Base-by-base conservation (phyloP, 164 flowering plant genomes). In the Cinnamomum chago region DNA sequence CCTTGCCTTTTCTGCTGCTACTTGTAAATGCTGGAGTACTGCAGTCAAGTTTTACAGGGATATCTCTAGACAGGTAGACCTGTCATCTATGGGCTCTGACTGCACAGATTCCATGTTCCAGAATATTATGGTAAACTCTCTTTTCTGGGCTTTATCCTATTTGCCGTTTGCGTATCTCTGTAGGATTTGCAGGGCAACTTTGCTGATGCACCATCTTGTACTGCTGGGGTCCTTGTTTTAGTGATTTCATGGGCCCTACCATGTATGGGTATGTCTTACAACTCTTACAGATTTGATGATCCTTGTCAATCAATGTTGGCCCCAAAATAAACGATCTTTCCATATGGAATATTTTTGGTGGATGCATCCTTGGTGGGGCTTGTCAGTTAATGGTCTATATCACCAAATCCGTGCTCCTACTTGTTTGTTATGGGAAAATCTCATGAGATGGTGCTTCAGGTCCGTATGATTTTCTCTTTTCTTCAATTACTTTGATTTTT, bases 21-120 rank as follows among this genome's bases (percentile, higher is more conserved):
- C 97, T 76, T 96, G 99, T 82, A 94, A 85, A 80, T 86, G 82
- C 72, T 96, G 99, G 99, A 88, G 88, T 77, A 80, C 90, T 40
- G 90, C 86, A 25, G 89, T 82, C 55, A 83, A 78, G 68, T 88
- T 84, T 73, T 94, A 96, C 82, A 92, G 83, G 75, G 85, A 75
- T 74, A 78, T 92, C 40, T 84, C 90, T 40, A 81, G 74, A 76
- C 90, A 85, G 75, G 90, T 90, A 73, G 90, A 96, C 81, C 83
- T 96, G 71, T 90, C 94, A 70, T 80, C 85, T 51, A 33, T 85
- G 67, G 97, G 94, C 68, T 78, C 88, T 58, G 72, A 68, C 72
- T 94, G 98, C 81, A 85, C 88, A 67, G 97, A 94, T 76, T 78
- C 88, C 50, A 78, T 82, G 51, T 74, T 89, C 67, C 68, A 78